phyloP scores from a whole-genome alignment of 2,329 filamentous ascomycete species.

The Remersonia thermophila region DNA sequence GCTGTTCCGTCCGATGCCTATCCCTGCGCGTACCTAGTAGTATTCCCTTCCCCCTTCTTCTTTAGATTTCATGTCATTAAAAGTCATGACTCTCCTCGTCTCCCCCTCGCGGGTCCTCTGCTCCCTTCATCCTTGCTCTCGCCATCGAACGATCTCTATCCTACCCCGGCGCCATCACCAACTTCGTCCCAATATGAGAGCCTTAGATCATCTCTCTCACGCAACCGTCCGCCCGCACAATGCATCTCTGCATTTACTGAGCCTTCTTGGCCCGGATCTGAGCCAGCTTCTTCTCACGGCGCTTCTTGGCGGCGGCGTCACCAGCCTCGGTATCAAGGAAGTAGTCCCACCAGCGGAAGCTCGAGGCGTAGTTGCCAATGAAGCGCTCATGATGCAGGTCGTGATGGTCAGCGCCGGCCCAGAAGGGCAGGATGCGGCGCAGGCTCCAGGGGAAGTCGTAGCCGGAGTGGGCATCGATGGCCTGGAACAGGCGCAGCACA shows the following conservation, averaged over 20 bases:
- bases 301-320: constrained; percentile 70
- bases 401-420: constrained; percentile 94
- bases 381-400: constrained; percentile 97
- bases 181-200: neutral
- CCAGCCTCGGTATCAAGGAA: constrained; percentile 86
- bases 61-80: constrained; percentile 10
- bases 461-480: constrained; percentile 92
- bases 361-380: constrained; percentile 94
- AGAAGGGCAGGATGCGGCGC: constrained; percentile 92
- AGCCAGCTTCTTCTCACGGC: constrained; percentile 64
- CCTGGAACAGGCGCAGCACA: constrained; percentile 82
- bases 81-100: constrained; percentile 6
- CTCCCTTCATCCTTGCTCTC: neutral
- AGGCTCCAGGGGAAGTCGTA: constrained; percentile 98
- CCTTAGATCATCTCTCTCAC: too few species aligned
- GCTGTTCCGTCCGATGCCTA: neutral
- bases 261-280: constrained; percentile 55
- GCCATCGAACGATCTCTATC: neutral
- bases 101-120: neutral
- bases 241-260: too few species aligned
- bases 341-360: constrained; percentile 99
- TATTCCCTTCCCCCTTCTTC: neutral
- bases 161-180: neutral
- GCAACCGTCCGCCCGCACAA: too few species aligned
- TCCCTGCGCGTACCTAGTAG: neutral